A percentile compares a stretch with the other conserved stretches of the same genome.
phyloP scores from a whole-genome alignment of 2,329 filamentous ascomycete genomes.

The Sporothrix curviconia region DNA sequence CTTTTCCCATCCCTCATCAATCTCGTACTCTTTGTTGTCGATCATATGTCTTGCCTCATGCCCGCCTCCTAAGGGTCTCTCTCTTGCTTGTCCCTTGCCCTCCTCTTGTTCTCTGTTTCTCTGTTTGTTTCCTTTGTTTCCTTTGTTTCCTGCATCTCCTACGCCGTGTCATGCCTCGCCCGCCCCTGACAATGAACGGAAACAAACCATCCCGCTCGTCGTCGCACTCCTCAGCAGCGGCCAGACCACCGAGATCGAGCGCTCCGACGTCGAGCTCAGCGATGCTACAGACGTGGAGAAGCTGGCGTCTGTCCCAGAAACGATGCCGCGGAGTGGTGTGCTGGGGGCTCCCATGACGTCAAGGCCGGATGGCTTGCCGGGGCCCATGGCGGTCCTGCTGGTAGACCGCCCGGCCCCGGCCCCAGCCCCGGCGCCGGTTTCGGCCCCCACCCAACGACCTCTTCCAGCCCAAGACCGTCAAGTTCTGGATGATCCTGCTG shows the following conservation, averaged over 20 bases:
- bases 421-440: too few relatives aligned
- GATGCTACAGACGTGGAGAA: conserved; percentile 24
- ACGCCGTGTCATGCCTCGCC: too few relatives aligned
- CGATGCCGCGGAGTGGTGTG: too few relatives aligned
- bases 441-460: conserved; percentile 28
- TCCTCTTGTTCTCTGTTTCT: background rate
- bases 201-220: background rate
- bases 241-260: conserved; percentile 16
- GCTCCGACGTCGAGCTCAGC: conserved; percentile 14
- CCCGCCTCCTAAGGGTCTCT: background rate
- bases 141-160: too few relatives aligned
- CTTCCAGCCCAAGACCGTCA: conserved; percentile 45
- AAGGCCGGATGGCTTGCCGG: too few relatives aligned
- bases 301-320: conserved; percentile 17
- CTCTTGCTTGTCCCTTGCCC: background rate
- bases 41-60: conserved; percentile 5
- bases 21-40: background rate
- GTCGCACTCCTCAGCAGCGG: conserved; percentile 13
- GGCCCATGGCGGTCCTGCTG: background rate
- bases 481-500: conserved; percentile 49
- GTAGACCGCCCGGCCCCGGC: conserved; percentile 8
- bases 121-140: background rate
- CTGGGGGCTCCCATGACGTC: too few relatives aligned
- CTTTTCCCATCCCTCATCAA: background rate
- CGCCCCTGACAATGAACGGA: background rate